phyloP scores from a whole-genome alignment of 805 yeast species.

The Kluyveromyces aestuarii region DNA sequence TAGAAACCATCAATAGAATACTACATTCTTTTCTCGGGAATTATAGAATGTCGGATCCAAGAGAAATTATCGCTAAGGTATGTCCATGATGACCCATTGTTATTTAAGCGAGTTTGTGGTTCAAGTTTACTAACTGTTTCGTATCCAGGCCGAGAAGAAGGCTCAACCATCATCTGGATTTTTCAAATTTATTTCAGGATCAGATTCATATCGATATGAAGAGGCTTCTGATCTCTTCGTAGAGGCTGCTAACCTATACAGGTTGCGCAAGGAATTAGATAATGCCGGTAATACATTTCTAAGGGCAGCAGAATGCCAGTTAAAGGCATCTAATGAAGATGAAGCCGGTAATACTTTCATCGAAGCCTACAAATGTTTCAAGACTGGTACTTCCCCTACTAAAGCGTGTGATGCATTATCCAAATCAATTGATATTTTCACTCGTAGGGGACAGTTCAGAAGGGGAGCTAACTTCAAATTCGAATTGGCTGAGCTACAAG shows the following conservation, averaged over 20 bases:
- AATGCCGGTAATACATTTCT: constrained; percentile 79
- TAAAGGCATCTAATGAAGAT: constrained; percentile 66
- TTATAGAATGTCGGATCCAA: constrained; percentile 35
- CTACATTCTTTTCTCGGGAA: background rate
- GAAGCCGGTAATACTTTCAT: constrained; percentile 86
- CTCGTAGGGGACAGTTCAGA: constrained; percentile 88
- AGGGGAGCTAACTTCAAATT: constrained; percentile 91
- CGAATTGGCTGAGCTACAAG: constrained; percentile 84
- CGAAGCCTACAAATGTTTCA: constrained; percentile 85
- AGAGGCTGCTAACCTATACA: constrained; percentile 89
- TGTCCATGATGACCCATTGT: constrained; percentile 32
- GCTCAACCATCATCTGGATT: constrained; percentile 64
- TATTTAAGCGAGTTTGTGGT: constrained; percentile 17
- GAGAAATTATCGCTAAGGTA: constrained; percentile 33
- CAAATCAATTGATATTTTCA: constrained; percentile 74
- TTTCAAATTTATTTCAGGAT: constrained; percentile 57
- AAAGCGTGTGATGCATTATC: constrained; percentile 65
- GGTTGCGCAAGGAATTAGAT: constrained; percentile 61
- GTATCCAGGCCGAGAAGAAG: constrained; percentile 56
- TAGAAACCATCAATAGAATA: too few relatives aligned
- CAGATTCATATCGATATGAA: constrained; percentile 57
- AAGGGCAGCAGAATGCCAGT: constrained; percentile 75
- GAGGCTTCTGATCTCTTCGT: constrained; percentile 87
- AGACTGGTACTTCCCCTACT: constrained; percentile 59
- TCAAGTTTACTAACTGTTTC: constrained; percentile 1